Percentiles rank a stretch among this genome's conserved stretches.
These are phyloP conservation scores for Paraconiothyrium sp. DNA, from an alignment of 2,329 filamentous ascomycete species.

Conservation along the genomic window DNA sequence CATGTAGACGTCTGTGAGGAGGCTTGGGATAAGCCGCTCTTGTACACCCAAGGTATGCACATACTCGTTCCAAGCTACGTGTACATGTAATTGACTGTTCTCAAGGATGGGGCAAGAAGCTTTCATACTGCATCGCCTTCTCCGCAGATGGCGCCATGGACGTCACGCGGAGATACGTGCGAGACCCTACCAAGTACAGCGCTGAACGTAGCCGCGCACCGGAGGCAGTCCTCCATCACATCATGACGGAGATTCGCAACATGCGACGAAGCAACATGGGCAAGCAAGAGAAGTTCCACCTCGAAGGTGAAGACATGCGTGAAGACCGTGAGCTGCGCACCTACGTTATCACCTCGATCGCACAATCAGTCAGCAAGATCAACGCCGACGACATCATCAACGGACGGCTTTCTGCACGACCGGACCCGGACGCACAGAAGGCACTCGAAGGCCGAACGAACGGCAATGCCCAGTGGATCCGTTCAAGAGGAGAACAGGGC, in stretches of 20 bases:
- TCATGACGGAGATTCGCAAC: constrained; percentile 89
- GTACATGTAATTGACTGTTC: constrained; percentile 20
- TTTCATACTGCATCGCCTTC: constrained; percentile 97
- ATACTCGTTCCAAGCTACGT: not conserved
- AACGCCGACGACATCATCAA: constrained; percentile 60
- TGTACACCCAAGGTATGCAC: constrained; percentile 82
- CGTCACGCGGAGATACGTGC: constrained; percentile 74
- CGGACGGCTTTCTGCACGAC: constrained; percentile 35
- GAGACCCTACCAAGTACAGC: constrained; percentile 74
- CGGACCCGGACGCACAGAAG: constrained; percentile 59
- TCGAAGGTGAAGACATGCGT: constrained; percentile 80
- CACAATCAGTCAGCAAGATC: constrained; percentile 75
- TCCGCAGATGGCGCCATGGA: constrained; percentile 83
- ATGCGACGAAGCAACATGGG: constrained; percentile 83
- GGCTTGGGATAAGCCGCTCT: constrained; percentile 90
- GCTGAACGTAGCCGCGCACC: constrained; percentile 80
- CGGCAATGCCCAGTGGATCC: constrained; percentile 50
- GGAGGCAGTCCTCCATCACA: constrained; percentile 89
- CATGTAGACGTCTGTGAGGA: constrained; percentile 96
- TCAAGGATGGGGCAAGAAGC: constrained; percentile 88
- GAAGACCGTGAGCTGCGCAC: constrained; percentile 79
- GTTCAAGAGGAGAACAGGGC: constrained; percentile 47
- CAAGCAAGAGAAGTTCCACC: constrained; percentile 83
- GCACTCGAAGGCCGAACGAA: constrained; percentile 56
- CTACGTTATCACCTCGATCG: constrained; percentile 77